These are phyloP conservation scores for Eruca vesicaria DNA, from an alignment of 441 rosid genomes.

Conservation along the genomic window DNA sequence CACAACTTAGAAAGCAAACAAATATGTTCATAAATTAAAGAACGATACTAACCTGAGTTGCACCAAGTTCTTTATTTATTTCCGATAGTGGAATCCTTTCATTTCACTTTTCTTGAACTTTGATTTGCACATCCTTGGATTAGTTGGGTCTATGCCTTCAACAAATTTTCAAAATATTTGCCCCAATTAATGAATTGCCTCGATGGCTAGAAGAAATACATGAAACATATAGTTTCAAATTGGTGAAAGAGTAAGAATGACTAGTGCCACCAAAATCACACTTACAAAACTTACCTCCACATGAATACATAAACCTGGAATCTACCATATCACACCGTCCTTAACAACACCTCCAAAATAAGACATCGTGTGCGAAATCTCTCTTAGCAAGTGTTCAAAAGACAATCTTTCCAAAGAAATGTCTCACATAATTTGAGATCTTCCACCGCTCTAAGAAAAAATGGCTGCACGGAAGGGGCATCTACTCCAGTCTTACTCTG, in stretches of 20 bases:
- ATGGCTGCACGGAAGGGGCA: not conserved
- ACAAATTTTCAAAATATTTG: no score
- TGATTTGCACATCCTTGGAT: not conserved
- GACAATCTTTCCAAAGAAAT: not conserved
- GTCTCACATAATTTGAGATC: not conserved
- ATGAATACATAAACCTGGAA: no score
- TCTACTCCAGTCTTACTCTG: no score
- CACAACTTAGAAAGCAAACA: not conserved
- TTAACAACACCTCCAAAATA: not conserved
- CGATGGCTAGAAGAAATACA: no score
- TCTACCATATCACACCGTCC: not conserved
- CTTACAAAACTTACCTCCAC: no score
- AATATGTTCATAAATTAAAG: not conserved
- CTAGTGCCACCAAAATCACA: no score
- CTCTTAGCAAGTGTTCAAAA: not conserved
- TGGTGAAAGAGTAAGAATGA: no score
- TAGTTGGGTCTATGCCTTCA: no score
- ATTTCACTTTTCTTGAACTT: not conserved
- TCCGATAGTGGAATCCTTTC: not conserved
- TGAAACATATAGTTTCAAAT: no score
- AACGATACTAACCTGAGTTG: not conserved
- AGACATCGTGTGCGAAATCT: not conserved
- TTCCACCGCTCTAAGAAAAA: not conserved
- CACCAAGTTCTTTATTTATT: not conserved
- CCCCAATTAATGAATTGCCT: no score